Percentiles rank a stretch among this genome's conserved stretches.
These are phyloP conservation scores for Colletotrichum orchidophilum DNA, from an alignment of 2,329 filamentous ascomycete genomes.

Conservation along the genomic window DNA sequence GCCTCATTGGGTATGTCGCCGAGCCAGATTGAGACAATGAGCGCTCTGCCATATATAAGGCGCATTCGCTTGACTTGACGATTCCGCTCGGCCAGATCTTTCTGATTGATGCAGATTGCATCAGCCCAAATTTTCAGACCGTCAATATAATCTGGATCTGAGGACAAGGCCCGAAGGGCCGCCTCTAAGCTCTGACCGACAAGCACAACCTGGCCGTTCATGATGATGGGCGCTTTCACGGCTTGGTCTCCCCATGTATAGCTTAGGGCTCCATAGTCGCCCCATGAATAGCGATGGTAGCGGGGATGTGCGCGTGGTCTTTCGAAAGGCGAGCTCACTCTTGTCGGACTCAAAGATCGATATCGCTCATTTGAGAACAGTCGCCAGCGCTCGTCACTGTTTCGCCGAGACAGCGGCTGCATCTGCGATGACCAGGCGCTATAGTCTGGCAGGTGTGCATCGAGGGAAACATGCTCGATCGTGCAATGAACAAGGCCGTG, in stretches of 20 bases:
- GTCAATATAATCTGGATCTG: conserved; percentile 15
- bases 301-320: conserved; percentile 7
- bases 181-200: conserved; percentile 17
- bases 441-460: conserved; percentile 17
- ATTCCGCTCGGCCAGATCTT: conserved; percentile 31
- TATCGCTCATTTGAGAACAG: conserved; percentile 18
- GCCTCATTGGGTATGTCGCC: conserved; percentile 15
- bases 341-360: conserved; percentile 8
- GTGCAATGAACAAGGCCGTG: conserved; percentile 24
- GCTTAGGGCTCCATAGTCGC: conserved; percentile 21
- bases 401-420: conserved; percentile 1
- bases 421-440: background rate
- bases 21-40: conserved; percentile 32
- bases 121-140: conserved; percentile 34
- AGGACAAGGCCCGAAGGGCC: conserved; percentile 18
- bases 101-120: conserved; percentile 37
- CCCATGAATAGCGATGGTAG: conserved; percentile 23
- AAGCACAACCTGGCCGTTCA: conserved; percentile 10
- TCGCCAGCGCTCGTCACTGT: conserved; percentile 21
- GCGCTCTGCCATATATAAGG: conserved; percentile 30
- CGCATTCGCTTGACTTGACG: conserved; percentile 35
- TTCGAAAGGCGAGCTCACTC: conserved; percentile 10
- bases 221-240: conserved; percentile 3
- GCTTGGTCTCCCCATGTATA: conserved; percentile 24
- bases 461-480: conserved; percentile 14